Base-by-base conservation (phyloP, 345 rosid genomes). In the Luvunga scandens region DNA sequence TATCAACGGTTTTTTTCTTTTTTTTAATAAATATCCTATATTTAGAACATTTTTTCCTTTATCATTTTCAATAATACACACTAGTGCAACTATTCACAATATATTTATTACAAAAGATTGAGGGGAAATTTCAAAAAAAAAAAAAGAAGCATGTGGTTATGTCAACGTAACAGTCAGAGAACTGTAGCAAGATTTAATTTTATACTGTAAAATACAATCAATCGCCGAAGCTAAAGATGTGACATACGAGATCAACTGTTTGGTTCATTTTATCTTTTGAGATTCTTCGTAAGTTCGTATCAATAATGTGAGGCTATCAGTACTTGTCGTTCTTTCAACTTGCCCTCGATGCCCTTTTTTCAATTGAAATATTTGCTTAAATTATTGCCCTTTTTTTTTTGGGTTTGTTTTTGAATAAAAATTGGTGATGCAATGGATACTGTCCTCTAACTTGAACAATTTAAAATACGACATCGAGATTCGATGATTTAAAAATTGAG, bases 191-290 rank as follows among this genome's bases (percentile, higher is more conserved):
- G n/a, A 63, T 30, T 28, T 10, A 25, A 60, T 2, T 5, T 62
- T 4, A 2, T 62, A n/a, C 5, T n/a, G 55, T 1, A 69, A 16
- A 45, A 16, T 25, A 38, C 50, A 61, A 53, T 30, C 74, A 71
- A 50, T 31, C 8, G 22, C 61, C 4, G 31, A 72, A 31, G 64
- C 65, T 42, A 72, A 36, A 38, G 55, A 18, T 31, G 28, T 12
- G 55, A 38, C 55, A 0, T 42, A 28, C 21, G 39, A 63, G 60
- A 75, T 75, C 42, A 1, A 63, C 1, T 45, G 16, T 28, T 48
- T 75, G 77, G 69, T 75, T 63, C 57, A 27, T 75, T 61, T 75
- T 63, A 9, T 74, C 9, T 62, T 4, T 24, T 38, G 5, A 4
- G 53, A 36, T 39, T 34, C 76, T 9, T 31, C 22, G n/a, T n/a